Base-by-base conservation (phyloP, 2,329 filamentous ascomycete genomes). In the Bisporella sp. region DNA sequence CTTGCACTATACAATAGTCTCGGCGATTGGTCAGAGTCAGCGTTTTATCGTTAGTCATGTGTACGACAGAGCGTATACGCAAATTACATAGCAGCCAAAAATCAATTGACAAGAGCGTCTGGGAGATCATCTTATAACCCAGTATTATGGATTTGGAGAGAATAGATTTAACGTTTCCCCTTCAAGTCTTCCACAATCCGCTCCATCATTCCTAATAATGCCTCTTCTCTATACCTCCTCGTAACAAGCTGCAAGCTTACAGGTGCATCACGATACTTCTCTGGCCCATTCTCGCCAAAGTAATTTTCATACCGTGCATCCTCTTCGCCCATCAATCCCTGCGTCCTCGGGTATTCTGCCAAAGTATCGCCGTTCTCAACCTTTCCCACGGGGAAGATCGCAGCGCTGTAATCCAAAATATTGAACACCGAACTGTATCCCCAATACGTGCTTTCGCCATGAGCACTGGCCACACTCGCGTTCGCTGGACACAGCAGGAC, bases 351-450 rank as follows among this genome's bases (percentile, higher is more conserved):
- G 35, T 37, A 37, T 9, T 37, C 8, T 37, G 35, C 35, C 2
- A 37, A 37, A 8, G 35, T 37, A 37, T 37, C 35, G n/a, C n/a
- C 13, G 13, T 45, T 13, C 6, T 31, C 21, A 4, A 45, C 43
- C 11, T 31, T 45, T 13, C 43, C 31, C 13, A 45, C 43, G 2
- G 43, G 43, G 31, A 46, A 46, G 5, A 46, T 31, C 11, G 30
- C 31, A n/a, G 44, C 28, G 30, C 30, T 31, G 44, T 53, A 49
- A 48, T 57, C 54, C 11, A 57, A 31, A 11, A 48, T 32, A 32
- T 57, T 57, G 11, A 48, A 57, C 5, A 48, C 47, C 6, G 21
- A 40, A 2, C 53, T 45, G 31, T 55, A 55, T 3, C 54, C 54
- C 54, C 54, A 57, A 39, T 57, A 57, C 12, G 30, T 53, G 6